These are phyloP conservation scores for Penicillium expansum DNA, from an alignment of 2,329 filamentous ascomycete species.

Conservation along the genomic window DNA sequence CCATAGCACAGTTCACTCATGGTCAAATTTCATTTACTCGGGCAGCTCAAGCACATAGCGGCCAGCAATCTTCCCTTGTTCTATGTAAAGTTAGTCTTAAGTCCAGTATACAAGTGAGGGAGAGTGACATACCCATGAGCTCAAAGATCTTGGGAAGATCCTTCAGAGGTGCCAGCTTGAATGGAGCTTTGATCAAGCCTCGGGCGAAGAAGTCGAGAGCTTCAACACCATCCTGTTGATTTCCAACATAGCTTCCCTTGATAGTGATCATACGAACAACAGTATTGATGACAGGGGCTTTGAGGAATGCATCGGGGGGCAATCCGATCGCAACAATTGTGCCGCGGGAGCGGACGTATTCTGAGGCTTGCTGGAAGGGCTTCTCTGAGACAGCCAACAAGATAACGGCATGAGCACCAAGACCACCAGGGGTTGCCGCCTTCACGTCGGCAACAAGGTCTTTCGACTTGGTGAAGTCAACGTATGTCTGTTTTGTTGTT, in stretches of 20 bases:
- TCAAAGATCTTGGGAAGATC: constrained; percentile 75
- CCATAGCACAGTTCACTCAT: neutral
- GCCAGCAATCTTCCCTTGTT: constrained; percentile 18
- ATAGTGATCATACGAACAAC: constrained; percentile 86
- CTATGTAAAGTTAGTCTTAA: constrained; percentile 4
- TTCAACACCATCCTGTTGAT: constrained; percentile 78
- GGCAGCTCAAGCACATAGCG: constrained; percentile 18
- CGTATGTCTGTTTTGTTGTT: constrained; percentile 48
- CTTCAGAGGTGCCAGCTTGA: constrained; percentile 74
- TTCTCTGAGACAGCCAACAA: constrained; percentile 79
- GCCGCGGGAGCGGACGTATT: constrained; percentile 77
- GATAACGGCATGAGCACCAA: constrained; percentile 68
- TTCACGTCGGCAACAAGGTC: constrained; percentile 80
- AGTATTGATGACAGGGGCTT: constrained; percentile 78
- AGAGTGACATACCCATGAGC: constrained; percentile 51
- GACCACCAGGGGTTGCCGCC: constrained; percentile 74
- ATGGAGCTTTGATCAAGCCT: constrained; percentile 78
- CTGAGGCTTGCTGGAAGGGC: constrained; percentile 87
- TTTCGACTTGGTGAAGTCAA: constrained; percentile 73
- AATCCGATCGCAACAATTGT: constrained; percentile 83
- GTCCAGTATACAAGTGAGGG: neutral
- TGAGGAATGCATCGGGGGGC: constrained; percentile 68
- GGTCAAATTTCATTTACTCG: neutral
- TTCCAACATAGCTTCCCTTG: constrained; percentile 87
- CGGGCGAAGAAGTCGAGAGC: constrained; percentile 81